Base-by-base conservation (phyloP, 257 asterid genomes). In the Scutellaria minor region DNA sequence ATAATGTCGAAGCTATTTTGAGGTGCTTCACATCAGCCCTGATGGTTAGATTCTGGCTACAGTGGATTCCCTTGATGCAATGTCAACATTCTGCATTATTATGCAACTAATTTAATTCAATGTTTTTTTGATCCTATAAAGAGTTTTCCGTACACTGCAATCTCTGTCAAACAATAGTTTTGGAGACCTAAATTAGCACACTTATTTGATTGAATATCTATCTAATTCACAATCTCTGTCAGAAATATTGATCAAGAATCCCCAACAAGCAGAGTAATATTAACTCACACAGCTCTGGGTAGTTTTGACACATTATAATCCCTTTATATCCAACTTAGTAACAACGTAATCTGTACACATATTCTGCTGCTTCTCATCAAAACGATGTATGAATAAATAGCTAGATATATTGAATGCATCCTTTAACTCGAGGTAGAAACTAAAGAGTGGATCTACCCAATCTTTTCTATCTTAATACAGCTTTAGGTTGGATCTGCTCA, bases 401-500 rank as follows among this genome's bases (percentile, higher is more conserved):
- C 56, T 9, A 35, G n/a, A 10, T 18, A 7, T 31, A 6, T 50
- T 1, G 11, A 6, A 14, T 8, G 10, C 1, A 31, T n/a, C 50
- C 41, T 39, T 51, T 7, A 31, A 66, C 50, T 2, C 37, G 61
- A 71, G 47, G 10, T 22, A 22, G 73, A 24, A 44, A 44, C 18
- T 40, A 66, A 51, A 22, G 48, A 56, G 11, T 18, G 44, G 57
- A 74, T 6, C 42, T 39, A 39, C 2, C 13, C 27, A 48, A 39
- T 24, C 13, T 55, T 40, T 7, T 15, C 7, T 56, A 22, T 79
- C 68, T 15, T 84, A 80, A 82, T 3, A 75, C 77, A 0, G 86
- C 80, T 84, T 95, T 92, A 8, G 99, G 99, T 77, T 90, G 99
- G 68, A 76, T 80, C 73, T 92, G 98, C 83, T 95, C 98, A 11